These are phyloP conservation scores for Nemania serpens DNA, from an alignment of 2,329 filamentous ascomycete species.

Conservation along the genomic window DNA sequence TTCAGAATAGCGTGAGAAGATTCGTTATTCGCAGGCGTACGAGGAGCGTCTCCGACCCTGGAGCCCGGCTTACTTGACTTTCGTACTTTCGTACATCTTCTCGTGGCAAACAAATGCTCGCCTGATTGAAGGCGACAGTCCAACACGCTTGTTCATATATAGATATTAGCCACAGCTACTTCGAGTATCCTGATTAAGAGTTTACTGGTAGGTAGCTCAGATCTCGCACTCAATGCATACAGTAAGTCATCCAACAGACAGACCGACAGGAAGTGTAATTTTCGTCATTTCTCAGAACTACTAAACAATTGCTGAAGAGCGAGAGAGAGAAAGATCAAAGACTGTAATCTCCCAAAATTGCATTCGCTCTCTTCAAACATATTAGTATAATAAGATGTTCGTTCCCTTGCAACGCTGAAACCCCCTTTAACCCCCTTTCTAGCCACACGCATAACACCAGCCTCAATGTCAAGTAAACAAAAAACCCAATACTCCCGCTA, in stretches of 20 bases:
- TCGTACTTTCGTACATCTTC: neutral
- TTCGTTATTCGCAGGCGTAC: too few species aligned
- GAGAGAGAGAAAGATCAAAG: constrained; percentile 15
- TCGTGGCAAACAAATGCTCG: neutral
- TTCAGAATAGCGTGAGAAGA: too few species aligned
- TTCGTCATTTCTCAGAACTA: neutral
- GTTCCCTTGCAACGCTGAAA: neutral
- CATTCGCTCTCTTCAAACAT: neutral
- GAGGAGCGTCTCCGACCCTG: too few species aligned
- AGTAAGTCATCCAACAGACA: neutral
- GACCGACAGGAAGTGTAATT: neutral
- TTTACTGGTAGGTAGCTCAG: too few species aligned
- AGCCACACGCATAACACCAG: neutral
- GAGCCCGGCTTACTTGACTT: too few species aligned
- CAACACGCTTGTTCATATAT: neutral
- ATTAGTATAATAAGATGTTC: neutral
- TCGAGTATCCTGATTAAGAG: too few species aligned
- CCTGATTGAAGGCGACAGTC: neutral
- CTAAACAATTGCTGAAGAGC: constrained; percentile 28
- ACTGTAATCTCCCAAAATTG: constrained; percentile 17
- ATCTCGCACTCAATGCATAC: too few species aligned
- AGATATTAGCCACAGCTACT: too few species aligned
- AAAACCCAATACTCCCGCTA: constrained; percentile 19
- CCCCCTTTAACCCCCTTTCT: constrained; percentile 1
- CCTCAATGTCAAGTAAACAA: too few species aligned